Evolutionary conservation across 352 stramenopile species (phyloP).

Genomic region (Phytophthora tentaculata): DNA sequence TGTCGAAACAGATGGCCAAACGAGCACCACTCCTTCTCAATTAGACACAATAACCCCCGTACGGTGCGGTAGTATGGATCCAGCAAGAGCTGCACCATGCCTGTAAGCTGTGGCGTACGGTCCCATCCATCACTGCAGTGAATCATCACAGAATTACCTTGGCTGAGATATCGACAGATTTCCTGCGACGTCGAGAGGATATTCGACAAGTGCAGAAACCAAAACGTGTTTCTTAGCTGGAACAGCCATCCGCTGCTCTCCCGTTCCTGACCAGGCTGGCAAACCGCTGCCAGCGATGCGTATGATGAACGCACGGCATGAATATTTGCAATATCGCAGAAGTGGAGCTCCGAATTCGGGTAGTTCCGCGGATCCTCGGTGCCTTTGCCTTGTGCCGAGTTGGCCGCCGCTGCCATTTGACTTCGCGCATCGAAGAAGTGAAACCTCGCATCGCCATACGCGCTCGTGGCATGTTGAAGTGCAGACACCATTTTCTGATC

Average conservation of each 20-base stretch:
- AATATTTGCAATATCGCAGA: slow-evolving; percentile 99
- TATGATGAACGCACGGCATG: slow-evolving; percentile 95
- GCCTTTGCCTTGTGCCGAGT: slow-evolving; percentile 87
- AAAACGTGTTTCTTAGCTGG: slow-evolving; percentile 96
- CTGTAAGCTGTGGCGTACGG: slow-evolving; percentile 96
- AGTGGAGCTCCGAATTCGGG: slow-evolving; percentile 94
- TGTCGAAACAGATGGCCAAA: slow-evolving; percentile 99
- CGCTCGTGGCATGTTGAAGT: slow-evolving; percentile 72
- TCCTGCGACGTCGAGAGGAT: slow-evolving; percentile 95
- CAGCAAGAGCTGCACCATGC: slow-evolving; percentile 96
- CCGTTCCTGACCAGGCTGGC: slow-evolving; percentile 79
- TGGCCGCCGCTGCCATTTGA: slow-evolving; percentile 86
- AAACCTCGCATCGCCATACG: slow-evolving; percentile 70
- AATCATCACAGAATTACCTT: slow-evolving; percentile 96
- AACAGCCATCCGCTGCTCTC: slow-evolving; percentile 82
- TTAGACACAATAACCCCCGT: slow-evolving; percentile 94
- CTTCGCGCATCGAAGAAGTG: slow-evolving; percentile 88
- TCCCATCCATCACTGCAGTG: slow-evolving; percentile 99
- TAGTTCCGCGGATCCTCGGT: slow-evolving; percentile 96
- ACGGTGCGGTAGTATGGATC: slow-evolving; percentile 99
- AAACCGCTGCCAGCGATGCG: slow-evolving; percentile 75
- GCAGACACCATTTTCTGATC: slow-evolving; percentile 84
- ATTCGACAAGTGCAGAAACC: slow-evolving; percentile 96
- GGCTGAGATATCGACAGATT: slow-evolving; percentile 94
- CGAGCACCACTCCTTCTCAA: slow-evolving; percentile 99